Conservation (phyloP, 2,329 filamentous ascomycete genomes). For the Colletotrichum tamarilloi region DNA sequence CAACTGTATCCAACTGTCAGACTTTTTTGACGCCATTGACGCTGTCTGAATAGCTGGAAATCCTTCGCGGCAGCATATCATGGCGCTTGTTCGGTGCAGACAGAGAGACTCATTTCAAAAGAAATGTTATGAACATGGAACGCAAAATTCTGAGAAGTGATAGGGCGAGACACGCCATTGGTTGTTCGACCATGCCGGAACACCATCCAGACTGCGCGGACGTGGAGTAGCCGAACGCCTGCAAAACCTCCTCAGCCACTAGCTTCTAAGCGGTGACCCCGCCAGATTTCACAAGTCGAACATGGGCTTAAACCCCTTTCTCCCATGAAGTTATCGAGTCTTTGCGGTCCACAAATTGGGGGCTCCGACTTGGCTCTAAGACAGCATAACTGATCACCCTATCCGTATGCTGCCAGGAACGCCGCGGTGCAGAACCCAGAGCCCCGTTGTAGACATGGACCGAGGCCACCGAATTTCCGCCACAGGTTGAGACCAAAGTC, state of each 20-base stretch:
- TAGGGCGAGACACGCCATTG: slow-evolving; percentile 34
- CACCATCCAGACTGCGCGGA: slow-evolving; percentile 23
- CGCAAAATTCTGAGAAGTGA: slow-evolving; percentile 33
- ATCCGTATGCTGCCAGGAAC: slow-evolving; percentile 23
- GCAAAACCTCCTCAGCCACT: slow-evolving; percentile 26
- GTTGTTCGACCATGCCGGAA: slow-evolving; percentile 21
- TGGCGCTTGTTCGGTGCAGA: slow-evolving; percentile 14
- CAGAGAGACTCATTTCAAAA: slow-evolving; percentile 26
- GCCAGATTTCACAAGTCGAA: slow-evolving; percentile 10
- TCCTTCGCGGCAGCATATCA: slow-evolving; percentile 6
- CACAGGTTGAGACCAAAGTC: slow-evolving; percentile 23
- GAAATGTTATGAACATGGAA: slow-evolving; percentile 25
- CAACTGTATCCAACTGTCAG: neutral
- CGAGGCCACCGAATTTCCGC: slow-evolving; percentile 6
- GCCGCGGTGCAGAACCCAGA: slow-evolving; percentile 26
- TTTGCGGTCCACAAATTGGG: slow-evolving; percentile 5
- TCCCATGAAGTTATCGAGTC: slow-evolving; percentile 27
- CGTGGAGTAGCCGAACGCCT: slow-evolving; percentile 27
- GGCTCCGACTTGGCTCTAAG: slow-evolving; percentile 16
- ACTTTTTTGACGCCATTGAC: slow-evolving; percentile 34
- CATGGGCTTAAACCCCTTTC: neutral
- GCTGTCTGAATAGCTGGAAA: slow-evolving; percentile 10
- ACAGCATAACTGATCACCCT: slow-evolving; percentile 21
- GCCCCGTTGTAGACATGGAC: neutral
- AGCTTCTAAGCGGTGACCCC: slow-evolving; percentile 21